Evolutionary conservation across 768 basidiomycete genomes (phyloP), one percentile per base, ranked within the genome.

Genomic region (Russula sp.): DNA sequence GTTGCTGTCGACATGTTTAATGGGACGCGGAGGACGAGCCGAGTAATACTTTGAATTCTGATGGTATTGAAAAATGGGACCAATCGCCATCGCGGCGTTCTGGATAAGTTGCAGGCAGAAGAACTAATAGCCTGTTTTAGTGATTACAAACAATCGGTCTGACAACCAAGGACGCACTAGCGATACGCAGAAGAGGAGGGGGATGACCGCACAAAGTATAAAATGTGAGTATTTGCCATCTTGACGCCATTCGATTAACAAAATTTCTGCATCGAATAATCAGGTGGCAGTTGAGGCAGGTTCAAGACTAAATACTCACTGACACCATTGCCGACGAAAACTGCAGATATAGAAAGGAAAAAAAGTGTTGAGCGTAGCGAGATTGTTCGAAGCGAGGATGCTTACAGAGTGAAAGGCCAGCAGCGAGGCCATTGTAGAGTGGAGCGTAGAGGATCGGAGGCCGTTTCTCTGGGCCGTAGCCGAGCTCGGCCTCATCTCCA

Each of bases 301-400:
- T 13, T 34, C 5, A 16, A 16, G 22, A 16, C 22, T 14, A n/a
- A 20, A 1, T n/a, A 67, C 66, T 61, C 42, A 67, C 82, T 84
- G 68, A 87, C 50, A 52, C 84, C 84, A 68, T 83, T 86, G 0
- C 85, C 84, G 13, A 87, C 77, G 69, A 89, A 88, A 40, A 86
- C 83, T 68, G 80, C 5, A n/a, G 34, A 73, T 4, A 78, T 56
- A 27, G 32, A 54, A 22, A 60, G n/a, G 18, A 10, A 63, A 61
- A 47, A 10, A 18, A 44, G 34, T 13, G 42, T 53, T 35, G 55
- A 49, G 57, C 13, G 50, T 48, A 42, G 57, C 65, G 58, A 51
- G 47, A 18, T 48, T 45, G 16, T 31, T 37, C 14, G 14, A 62
- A 47, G 34, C 18, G 20, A 18, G 20, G 48, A 3, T 16, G 35